Base-by-base conservation (phyloP, 2,329 filamentous ascomycete species). In the Pyrenophora tritici-repentis region DNA sequence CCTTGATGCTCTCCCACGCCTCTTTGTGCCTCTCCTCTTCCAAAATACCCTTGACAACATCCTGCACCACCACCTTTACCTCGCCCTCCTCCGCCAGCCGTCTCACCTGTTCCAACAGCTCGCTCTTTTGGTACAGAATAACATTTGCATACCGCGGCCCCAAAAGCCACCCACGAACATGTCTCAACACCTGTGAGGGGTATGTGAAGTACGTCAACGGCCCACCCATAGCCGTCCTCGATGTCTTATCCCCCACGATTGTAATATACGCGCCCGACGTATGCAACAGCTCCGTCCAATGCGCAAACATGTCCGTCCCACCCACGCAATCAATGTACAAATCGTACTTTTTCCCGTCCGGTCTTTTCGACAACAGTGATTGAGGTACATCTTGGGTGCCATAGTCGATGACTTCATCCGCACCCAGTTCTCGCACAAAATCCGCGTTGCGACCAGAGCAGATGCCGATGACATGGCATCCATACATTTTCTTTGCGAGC, bases 251-350 rank as follows among this genome's bases (percentile, higher is more conserved):
- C 3, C 69, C 70, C 2, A 73, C 70, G 22, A 76, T 77, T 1
- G 75, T 76, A 0, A 76, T 70, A 54, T 78, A 81, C 16, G 70
- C 64, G 6, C 61, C 41, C 66, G 73, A 59, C 6, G 71, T 76
- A 16, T 75, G 62, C 7, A 70, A 52, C 1, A 70, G 37, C 3
- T 60, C 47, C 10, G 55, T 61, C 62, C 63, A 66, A 26, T 62
- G 52, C 7, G 59, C 49, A 59, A 78, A 83, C 16, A 83, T 67
- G 2, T 76, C 62, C 38, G 81, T 78, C 17, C 74, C 74, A 10
- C 81, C 81, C 4, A 79, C 73, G 37, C 76, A 78, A 58, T 84
- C 81, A 37, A 82, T 73, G 43, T 83, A 75, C 36, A 76, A 60
- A 59, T 82, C 73, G 17, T 61, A 68, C 40, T 68, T 64, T 37